These are phyloP conservation scores for Cladosporium sp. DNA, from an alignment of 2,329 filamentous ascomycete species.

Conservation along the genomic window DNA sequence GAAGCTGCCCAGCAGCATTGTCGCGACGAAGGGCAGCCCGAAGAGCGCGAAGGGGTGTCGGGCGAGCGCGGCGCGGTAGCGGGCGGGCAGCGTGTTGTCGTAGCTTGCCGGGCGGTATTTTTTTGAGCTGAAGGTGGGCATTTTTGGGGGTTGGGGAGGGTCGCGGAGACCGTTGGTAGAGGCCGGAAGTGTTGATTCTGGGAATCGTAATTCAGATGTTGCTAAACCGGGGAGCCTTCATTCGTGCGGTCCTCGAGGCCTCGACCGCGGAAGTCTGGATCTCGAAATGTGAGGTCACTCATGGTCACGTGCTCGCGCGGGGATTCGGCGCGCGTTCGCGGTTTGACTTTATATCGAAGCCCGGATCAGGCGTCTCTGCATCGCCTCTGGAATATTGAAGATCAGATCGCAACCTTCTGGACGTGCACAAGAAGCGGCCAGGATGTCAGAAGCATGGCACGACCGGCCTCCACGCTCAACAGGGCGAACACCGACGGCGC, in stretches of 20 bases:
- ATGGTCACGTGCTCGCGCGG: neutral
- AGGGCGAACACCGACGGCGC: slow-evolving; percentile 7
- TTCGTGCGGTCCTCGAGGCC: neutral
- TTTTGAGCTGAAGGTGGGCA: slow-evolving; percentile 32
- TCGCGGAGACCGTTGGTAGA: neutral
- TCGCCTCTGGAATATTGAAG: too few relatives aligned
- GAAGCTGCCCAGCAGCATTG: slow-evolving; percentile 89
- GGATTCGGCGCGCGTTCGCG: neutral
- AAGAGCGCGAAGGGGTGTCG: slow-evolving; percentile 87
- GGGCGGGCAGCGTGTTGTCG: slow-evolving; percentile 61
- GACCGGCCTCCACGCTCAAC: slow-evolving; percentile 21
- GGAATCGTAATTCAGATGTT: too few relatives aligned
- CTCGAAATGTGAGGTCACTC: neutral
- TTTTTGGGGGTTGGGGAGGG: slow-evolving; percentile 7
- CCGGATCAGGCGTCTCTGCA: too few relatives aligned
- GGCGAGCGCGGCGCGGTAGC: slow-evolving; percentile 68
- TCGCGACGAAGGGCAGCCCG: slow-evolving; percentile 82
- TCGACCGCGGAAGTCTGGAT: neutral
- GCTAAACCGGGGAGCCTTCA: neutral
- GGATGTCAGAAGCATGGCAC: slow-evolving; percentile 31
- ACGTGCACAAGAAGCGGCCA: too few relatives aligned
- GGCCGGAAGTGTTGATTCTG: too few relatives aligned
- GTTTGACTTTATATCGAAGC: neutral
- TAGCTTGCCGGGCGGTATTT: slow-evolving; percentile 61
- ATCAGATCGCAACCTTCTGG: too few relatives aligned